phyloP scores from a whole-genome alignment of 1,284 basidiomycete species.

The Ganoderma meredithae region DNA sequence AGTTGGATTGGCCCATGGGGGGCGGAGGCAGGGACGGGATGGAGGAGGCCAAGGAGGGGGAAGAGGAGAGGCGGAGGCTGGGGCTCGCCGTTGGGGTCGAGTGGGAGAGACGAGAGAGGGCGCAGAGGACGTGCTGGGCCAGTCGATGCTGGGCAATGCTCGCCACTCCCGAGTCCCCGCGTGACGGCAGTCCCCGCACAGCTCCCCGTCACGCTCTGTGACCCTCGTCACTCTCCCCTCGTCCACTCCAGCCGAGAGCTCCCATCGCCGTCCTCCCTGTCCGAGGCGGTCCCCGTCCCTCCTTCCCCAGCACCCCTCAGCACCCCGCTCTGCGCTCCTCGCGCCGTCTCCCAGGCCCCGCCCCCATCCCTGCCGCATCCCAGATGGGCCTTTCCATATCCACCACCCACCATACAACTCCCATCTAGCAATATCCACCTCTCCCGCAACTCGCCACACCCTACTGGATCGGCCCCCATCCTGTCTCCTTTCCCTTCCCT shows the following conservation, averaged over 20 bases:
- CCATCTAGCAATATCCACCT: neutral
- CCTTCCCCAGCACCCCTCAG: neutral
- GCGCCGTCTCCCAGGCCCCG: neutral
- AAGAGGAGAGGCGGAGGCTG: neutral
- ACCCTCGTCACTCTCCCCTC: neutral
- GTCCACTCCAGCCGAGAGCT: no score
- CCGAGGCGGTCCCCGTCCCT: neutral
- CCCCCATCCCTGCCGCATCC: neutral
- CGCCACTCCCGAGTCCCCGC: no score
- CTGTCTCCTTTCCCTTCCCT: constrained; percentile 20
- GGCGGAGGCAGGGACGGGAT: neutral
- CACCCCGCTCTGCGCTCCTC: neutral
- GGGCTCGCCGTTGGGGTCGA: no score
- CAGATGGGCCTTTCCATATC: neutral
- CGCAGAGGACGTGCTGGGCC: no score
- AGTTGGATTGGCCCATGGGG: constrained; percentile 1
- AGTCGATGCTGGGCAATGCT: no score
- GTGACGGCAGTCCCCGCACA: no score
- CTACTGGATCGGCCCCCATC: constrained; percentile 15
- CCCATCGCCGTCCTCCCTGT: neutral
- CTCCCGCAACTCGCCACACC: neutral
- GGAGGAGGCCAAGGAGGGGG: neutral
- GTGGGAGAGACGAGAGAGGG: no score
- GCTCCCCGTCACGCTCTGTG: no score
- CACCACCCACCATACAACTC: neutral